phyloP scores from a whole-genome alignment of 2,329 filamentous ascomycete genomes.

The Myriosclerotinia scirpicola region DNA sequence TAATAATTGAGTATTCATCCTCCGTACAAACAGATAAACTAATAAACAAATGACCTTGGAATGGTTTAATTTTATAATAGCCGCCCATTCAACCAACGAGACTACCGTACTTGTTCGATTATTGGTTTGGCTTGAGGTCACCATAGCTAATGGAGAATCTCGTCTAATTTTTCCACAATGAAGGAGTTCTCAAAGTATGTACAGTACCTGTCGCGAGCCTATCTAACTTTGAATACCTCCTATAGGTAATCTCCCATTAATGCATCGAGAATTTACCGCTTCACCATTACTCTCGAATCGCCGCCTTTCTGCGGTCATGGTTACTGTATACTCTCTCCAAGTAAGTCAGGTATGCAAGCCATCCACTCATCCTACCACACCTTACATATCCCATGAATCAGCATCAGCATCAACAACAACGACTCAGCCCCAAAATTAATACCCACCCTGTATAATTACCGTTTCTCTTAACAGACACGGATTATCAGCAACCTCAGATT shows the following conservation, averaged over 20 bases:
- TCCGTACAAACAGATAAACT: too few relatives aligned
- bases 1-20: too few relatives aligned
- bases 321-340: neutral
- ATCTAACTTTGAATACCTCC: too few relatives aligned
- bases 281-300: neutral
- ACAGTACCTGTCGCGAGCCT: too few relatives aligned
- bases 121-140: conserved; percentile 6
- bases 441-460: conserved; percentile 15
- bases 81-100: neutral
- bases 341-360: conserved; percentile 8
- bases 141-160: neutral
- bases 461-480: neutral
- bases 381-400: conserved; percentile 13
- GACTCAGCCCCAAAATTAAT: conserved; percentile 21
- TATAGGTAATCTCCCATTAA: too few relatives aligned
- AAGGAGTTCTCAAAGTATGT: too few relatives aligned
- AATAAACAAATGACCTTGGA: too few relatives aligned
- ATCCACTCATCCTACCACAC: conserved; percentile 14
- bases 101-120: neutral
- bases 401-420: neutral
- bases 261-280: neutral
- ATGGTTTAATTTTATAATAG: too few relatives aligned
- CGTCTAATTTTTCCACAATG: conserved; percentile 4
- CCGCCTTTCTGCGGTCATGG: neutral
- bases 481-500: conserved; percentile 3